Percentiles rank a stretch among this genome's conserved stretches.
phyloP scores from a whole-genome alignment of 192 early-diverging fungal species.

The Backusella macrospora region DNA sequence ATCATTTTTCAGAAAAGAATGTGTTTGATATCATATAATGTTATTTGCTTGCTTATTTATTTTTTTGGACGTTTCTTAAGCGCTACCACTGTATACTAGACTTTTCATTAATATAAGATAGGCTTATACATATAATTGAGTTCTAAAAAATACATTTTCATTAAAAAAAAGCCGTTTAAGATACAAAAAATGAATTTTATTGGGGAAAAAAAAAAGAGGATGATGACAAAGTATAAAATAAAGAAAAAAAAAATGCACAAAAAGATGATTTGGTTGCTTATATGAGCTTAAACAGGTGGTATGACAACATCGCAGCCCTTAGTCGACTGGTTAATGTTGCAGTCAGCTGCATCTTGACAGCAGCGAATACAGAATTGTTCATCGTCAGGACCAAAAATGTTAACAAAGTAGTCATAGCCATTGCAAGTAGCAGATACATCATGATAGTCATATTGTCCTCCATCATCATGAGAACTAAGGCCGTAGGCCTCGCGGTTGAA shows the following conservation, averaged over 20 bases:
- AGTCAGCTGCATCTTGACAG: constrained; percentile 29
- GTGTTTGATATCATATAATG: no score
- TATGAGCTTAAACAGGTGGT: constrained; percentile 31
- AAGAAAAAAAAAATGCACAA: background rate
- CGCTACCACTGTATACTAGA: no score
- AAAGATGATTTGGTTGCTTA: background rate
- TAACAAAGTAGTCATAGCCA: constrained; percentile 48
- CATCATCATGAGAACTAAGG: constrained; percentile 34
- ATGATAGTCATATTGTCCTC: constrained; percentile 53
- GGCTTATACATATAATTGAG: no score
- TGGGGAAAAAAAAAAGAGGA: background rate
- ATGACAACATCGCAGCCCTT: background rate
- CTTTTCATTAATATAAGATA: no score
- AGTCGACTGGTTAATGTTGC: background rate
- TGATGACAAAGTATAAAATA: background rate
- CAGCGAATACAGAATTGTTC: constrained; percentile 50
- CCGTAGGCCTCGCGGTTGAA: constrained; percentile 45
- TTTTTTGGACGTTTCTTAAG: no score
- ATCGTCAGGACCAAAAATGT: constrained; percentile 47
- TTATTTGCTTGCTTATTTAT: no score
- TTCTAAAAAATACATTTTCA: background rate
- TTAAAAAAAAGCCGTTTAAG: background rate
- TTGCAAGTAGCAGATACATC: constrained; percentile 44
- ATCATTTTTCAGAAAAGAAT: no score
- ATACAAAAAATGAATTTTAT: background rate